Evolutionary conservation across 768 basidiomycete species (phyloP).

Genomic region (Lanmaoa pseudosensibilis): DNA sequence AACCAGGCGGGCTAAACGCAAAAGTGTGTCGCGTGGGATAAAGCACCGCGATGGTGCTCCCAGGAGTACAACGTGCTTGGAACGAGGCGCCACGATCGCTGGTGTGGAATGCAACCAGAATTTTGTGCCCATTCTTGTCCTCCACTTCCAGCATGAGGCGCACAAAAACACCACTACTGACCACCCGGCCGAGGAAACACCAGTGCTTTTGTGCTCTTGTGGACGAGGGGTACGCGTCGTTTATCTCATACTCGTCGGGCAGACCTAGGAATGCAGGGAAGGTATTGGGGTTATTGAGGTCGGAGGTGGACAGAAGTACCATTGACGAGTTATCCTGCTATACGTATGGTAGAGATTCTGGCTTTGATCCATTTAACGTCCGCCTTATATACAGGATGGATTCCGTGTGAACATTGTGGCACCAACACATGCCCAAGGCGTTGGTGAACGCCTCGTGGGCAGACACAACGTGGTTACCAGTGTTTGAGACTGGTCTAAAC

Average conservation of each 20-base stretch:
- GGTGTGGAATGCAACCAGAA: conserved; percentile 33
- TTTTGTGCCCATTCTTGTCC: conserved; percentile 25
- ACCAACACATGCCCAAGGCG: not conserved
- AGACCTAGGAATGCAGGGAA: conserved; percentile 27
- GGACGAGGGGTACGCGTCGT: conserved; percentile 21
- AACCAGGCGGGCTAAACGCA: conserved; percentile 31
- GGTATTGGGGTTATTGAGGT: conserved; percentile 25
- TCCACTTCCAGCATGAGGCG: conserved; percentile 32
- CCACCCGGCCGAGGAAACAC: conserved; percentile 31
- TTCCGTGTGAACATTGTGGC: conserved; percentile 3
- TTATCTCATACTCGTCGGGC: conserved; percentile 24
- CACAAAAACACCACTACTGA: conserved; percentile 25
- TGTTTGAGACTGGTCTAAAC: too few species aligned
- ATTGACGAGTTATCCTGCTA: conserved; percentile 14
- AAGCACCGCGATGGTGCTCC: conserved; percentile 33
- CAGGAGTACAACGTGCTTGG: conserved; percentile 21
- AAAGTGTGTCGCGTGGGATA: conserved; percentile 32
- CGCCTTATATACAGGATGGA: conserved; percentile 13
- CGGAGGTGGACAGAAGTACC: conserved; percentile 21
- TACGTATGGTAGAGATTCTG: not conserved
- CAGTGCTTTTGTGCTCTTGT: conserved; percentile 28
- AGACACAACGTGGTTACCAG: too few species aligned
- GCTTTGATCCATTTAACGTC: not conserved
- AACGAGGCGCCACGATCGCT: conserved; percentile 30
- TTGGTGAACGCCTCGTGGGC: not conserved